These are phyloP conservation scores for Penicillium paxilli DNA, from an alignment of 495 filamentous ascomycete species.

Conservation along the genomic window DNA sequence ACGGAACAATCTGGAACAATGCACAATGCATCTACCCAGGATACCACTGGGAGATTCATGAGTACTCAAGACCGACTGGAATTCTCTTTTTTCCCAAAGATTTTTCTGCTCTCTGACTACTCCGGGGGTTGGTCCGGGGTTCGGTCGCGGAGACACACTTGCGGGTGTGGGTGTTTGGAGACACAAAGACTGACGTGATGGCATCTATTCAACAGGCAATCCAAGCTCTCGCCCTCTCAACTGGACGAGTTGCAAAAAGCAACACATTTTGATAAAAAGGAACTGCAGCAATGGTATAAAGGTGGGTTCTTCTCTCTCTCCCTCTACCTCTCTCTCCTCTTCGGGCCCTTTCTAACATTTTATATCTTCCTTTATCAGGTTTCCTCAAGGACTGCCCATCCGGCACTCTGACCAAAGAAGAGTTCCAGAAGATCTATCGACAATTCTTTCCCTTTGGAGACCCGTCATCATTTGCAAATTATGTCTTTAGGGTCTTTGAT, in stretches of 20 bases:
- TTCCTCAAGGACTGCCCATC: conserved; percentile 98
- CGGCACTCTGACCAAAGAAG: conserved; percentile 93
- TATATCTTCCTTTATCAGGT: conserved; percentile 49
- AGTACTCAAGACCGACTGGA: too few species aligned
- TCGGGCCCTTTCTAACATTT: background rate
- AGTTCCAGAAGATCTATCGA: conserved; percentile 99
- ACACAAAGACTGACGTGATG: too few species aligned
- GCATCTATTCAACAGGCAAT: too few species aligned
- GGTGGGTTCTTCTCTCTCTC: conserved; percentile 50
- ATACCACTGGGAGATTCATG: too few species aligned
- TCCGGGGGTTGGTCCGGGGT: too few species aligned
- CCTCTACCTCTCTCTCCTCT: background rate
- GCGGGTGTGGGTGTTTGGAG: too few species aligned
- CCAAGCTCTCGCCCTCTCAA: conserved; percentile 93
- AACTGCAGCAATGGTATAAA: conserved; percentile 99
- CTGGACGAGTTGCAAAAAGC: conserved; percentile 91
- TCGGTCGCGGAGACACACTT: too few species aligned
- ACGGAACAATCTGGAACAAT: conserved; percentile 6
- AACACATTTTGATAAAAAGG: conserved; percentile 99
- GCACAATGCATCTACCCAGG: background rate
- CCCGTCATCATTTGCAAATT: conserved; percentile 94
- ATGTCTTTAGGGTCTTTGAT: conserved; percentile 99
- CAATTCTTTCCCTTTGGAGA: conserved; percentile 99
- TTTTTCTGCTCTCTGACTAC: too few species aligned
- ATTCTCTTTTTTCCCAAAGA: too few species aligned